Evolutionary conservation across 495 filamentous ascomycete genomes (phyloP).

Genomic region (Penicillium cataractarum): DNA sequence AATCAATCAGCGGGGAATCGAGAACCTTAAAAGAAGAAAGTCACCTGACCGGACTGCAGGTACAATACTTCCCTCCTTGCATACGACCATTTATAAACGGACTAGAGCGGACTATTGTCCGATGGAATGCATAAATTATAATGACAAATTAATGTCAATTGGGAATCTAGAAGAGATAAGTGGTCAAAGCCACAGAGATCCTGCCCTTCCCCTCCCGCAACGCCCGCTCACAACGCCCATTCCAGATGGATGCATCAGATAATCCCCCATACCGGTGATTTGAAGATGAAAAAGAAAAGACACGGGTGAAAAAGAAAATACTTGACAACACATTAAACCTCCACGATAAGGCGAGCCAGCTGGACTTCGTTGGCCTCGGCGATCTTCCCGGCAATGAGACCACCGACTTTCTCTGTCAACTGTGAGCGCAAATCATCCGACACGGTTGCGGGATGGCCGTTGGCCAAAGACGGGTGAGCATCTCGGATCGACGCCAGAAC

Average conservation of each 20-base stretch:
- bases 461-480: constrained; percentile 38
- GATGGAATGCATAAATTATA: not conserved
- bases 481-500: constrained; percentile 56
- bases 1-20: constrained; percentile 11
- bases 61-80: not conserved
- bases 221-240: constrained; percentile 23
- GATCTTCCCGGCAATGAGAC: constrained; percentile 57
- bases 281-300: constrained; percentile 7
- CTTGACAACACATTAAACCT: constrained; percentile 19
- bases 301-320: constrained; percentile 6
- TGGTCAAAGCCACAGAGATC: constrained; percentile 3
- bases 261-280: constrained; percentile 5
- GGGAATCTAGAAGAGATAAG: not conserved
- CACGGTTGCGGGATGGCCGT: constrained; percentile 51
- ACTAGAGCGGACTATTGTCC: constrained; percentile 8
- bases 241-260: constrained; percentile 5
- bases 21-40: not conserved
- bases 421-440: constrained; percentile 56
- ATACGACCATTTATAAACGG: not conserved
- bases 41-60: constrained; percentile 7
- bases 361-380: constrained; percentile 50
- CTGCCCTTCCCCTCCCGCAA: constrained; percentile 2
- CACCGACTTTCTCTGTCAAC: constrained; percentile 62
- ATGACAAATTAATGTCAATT: not conserved
- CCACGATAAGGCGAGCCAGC: constrained; percentile 42